phyloP scores from a whole-genome alignment of 1,284 basidiomycete species.

The Cutaneotrichosporon arboriforme region DNA sequence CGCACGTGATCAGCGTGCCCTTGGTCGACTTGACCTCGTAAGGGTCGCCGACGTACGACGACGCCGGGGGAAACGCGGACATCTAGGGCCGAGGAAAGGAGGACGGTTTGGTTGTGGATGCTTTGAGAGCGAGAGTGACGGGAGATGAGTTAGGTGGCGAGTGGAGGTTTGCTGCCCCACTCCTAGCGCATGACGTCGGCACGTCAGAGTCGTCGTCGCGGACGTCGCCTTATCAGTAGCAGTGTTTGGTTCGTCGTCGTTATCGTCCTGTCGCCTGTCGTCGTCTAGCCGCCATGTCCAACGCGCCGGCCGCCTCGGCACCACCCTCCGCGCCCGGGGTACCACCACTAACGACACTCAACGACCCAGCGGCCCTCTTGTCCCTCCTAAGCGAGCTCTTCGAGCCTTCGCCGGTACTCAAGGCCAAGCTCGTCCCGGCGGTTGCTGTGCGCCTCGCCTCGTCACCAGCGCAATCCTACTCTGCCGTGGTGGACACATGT shows the following conservation, averaged over 20 bases:
- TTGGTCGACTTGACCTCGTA: conserved; percentile 17
- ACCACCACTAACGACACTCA: background rate
- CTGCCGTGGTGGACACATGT: conserved; percentile 59
- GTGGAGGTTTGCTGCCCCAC: no score
- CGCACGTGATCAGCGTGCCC: conserved; percentile 24
- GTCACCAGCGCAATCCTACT: conserved; percentile 49
- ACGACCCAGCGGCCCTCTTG: conserved; percentile 11
- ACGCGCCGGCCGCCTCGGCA: no score
- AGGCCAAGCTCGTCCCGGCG: conserved; percentile 26
- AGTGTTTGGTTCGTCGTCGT: no score
- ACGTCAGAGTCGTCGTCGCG: no score
- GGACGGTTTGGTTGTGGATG: no score
- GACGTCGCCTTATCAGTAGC: no score
- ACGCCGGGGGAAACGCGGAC: background rate
- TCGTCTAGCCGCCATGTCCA: no score
- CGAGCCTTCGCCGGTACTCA: conserved; percentile 29
- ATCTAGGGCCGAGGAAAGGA: background rate
- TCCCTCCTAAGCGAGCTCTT: conserved; percentile 28
- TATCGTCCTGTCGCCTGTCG: no score
- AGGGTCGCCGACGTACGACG: conserved; percentile 12
- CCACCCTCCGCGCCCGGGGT: no score
- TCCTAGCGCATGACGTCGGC: no score
- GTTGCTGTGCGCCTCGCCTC: conserved; percentile 18
- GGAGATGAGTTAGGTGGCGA: no score
- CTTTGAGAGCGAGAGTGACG: no score